Base-by-base conservation (phyloP, 176 grass and related monocot species). In the Aegilops sharonensis region DNA sequence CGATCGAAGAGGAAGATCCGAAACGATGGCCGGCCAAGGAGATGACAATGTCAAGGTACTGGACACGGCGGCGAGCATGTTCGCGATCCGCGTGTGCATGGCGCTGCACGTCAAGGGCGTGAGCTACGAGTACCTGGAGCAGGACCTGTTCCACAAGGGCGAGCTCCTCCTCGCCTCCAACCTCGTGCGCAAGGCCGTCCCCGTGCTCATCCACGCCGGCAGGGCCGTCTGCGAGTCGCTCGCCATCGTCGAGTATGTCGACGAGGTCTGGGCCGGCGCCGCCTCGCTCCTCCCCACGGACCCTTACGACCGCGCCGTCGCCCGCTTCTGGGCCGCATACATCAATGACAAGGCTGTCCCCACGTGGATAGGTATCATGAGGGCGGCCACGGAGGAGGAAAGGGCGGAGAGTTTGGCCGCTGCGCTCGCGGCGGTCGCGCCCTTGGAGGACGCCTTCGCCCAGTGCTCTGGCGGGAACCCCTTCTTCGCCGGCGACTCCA, bases 101-200 rank as follows among this genome's bases (percentile, higher is more conserved):
- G 89, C 89, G 47, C 81, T 94, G 25, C 78, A 78, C 52, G 48
- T 92, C 72, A 94, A 92, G 79, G 87, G 89, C 17, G 17, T 94
- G 5, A n/a, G 78, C 37, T 90, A 90, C 71, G 37, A 77, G 20
- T 86, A 87, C 84, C n/a, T 75, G 40, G 72, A 75, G 40, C 72
- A 75, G 72, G 24, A 75, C 72, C 12, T 75, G 70, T 73, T 73
- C 70, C 5, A 14, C 39, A 73, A 73, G 70, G 40, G 70, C 5
- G 70, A 73, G 21, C 70, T 73, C n/a, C 65, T 68, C 31, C 14
- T 68, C 65, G 15, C 65, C 56, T 59, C 56, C 7, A 59, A 59
- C 56, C 56, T 18, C 0, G 56, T 59, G 56, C 56, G 18, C 56
- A 59, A 59, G 56, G 56, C 56, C 6, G 56, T 59, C 56, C 56